These are phyloP conservation scores for Capsella rubella DNA, from an alignment of 441 rosid genomes.

Conservation along the genomic window DNA sequence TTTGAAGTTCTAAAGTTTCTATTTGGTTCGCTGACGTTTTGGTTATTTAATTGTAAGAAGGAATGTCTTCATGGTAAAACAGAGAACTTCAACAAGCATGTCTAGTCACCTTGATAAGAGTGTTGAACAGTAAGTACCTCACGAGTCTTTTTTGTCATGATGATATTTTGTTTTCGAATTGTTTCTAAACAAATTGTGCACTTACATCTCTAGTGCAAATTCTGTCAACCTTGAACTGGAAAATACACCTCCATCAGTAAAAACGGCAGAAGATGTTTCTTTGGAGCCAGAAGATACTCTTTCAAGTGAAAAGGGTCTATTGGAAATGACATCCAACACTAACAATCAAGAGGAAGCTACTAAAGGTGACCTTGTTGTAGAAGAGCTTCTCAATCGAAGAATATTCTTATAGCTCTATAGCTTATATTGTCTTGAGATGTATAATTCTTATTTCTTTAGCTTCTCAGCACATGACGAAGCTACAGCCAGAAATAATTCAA, in stretches of 20 bases:
- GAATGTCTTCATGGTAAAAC: not conserved
- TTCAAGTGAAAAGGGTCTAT: not conserved
- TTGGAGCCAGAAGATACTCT: not conserved
- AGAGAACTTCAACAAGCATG: not conserved
- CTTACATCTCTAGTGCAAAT: not conserved
- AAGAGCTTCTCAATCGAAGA: not conserved
- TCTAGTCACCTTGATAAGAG: not conserved
- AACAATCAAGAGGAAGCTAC: not conserved
- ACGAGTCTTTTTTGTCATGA: not conserved
- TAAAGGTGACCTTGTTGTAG: not conserved
- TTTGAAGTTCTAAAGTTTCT: not conserved
- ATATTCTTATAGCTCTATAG: not conserved
- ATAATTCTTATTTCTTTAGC: not conserved
- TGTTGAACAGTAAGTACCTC: not conserved
- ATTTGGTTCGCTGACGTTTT: not conserved
- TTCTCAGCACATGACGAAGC: not conserved
- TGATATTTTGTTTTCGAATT: not conserved
- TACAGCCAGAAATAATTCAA: constrained; percentile 1
- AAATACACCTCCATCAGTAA: not conserved
- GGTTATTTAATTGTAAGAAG: not conserved
- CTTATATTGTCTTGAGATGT: not conserved
- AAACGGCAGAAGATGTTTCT: not conserved
- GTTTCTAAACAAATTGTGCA: not conserved
- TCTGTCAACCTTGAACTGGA: not conserved
- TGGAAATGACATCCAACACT: not conserved